Percentiles rank a stretch among this genome's conserved stretches.
phyloP scores from a whole-genome alignment of 805 yeast genomes.

The Metschnikowia corniflorae region DNA sequence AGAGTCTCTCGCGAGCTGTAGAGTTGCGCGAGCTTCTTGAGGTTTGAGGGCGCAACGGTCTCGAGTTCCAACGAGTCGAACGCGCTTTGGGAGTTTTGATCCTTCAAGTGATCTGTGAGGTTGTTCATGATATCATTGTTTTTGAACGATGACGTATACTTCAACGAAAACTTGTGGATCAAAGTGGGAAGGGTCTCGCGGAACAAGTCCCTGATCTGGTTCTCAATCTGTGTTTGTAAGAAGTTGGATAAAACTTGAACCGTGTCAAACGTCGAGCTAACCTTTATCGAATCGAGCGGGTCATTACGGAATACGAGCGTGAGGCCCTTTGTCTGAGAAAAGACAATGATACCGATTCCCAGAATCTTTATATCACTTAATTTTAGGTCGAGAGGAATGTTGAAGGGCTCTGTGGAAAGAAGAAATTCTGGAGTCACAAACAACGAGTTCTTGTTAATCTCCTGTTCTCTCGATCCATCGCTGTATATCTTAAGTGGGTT shows the following conservation, averaged over 20 bases:
- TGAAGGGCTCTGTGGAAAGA: constrained; percentile 62
- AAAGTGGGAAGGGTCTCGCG: constrained; percentile 81
- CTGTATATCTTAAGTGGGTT: constrained; percentile 73
- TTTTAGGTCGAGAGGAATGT: constrained; percentile 74
- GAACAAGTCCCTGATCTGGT: constrained; percentile 73
- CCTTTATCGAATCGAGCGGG: constrained; percentile 79
- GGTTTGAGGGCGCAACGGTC: constrained; percentile 46
- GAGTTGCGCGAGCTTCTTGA: constrained; percentile 37
- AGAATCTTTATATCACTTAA: constrained; percentile 67
- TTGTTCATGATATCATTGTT: constrained; percentile 21
- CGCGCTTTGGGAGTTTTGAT: constrained; percentile 2
- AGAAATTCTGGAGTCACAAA: constrained; percentile 68
- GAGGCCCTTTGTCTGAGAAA: constrained; percentile 74
- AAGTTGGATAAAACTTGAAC: constrained; percentile 81
- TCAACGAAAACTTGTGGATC: constrained; percentile 69
- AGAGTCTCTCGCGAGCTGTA: constrained; percentile 77
- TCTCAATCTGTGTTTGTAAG: constrained; percentile 77
- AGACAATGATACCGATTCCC: constrained; percentile 83
- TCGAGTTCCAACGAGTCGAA: constrained; percentile 14
- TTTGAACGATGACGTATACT: constrained; percentile 33
- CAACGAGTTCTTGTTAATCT: constrained; percentile 25
- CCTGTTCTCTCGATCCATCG: constrained; percentile 37
- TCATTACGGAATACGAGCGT: constrained; percentile 87
- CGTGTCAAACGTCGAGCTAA: constrained; percentile 81
- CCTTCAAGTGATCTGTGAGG: constrained; percentile 17